phyloP scores from a whole-genome alignment of 169 alveolate genomes.

The Plasmodium berghei region DNA sequence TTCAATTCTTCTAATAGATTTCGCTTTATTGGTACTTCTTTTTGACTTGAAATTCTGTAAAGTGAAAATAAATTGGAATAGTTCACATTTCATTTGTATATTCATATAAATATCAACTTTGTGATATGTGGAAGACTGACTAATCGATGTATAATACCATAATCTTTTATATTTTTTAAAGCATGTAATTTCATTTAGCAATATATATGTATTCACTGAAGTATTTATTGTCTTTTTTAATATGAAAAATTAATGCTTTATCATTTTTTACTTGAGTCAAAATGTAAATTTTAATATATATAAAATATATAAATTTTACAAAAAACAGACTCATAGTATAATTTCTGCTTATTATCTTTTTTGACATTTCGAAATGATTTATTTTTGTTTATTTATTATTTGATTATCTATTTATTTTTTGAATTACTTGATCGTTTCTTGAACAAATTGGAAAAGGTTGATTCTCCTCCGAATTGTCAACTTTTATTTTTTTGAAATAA shows the following conservation, averaged over 20 bases:
- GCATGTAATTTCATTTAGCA: too few species aligned
- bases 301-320: neutral
- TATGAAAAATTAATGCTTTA: neutral
- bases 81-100: too few species aligned
- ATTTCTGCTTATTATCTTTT: neutral
- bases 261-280: neutral
- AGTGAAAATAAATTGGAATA: too few species aligned
- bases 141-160: too few species aligned
- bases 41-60: too few species aligned
- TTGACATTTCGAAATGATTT: neutral
- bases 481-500: conserved; percentile 23
- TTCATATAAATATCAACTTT: too few species aligned
- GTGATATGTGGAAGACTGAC: too few species aligned
- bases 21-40: too few species aligned
- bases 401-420: neutral
- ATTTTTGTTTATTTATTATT: neutral
- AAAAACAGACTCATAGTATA: neutral
- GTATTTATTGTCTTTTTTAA: too few species aligned
- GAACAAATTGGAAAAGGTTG: neutral
- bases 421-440: neutral
- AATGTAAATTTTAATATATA: neutral
- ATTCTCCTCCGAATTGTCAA: conserved; percentile 2
- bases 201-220: too few species aligned
- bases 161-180: too few species aligned
- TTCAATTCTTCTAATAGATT: neutral